phyloP scores from a whole-genome alignment of 2,329 filamentous ascomycete species.

The Rutstroemia sp. region DNA sequence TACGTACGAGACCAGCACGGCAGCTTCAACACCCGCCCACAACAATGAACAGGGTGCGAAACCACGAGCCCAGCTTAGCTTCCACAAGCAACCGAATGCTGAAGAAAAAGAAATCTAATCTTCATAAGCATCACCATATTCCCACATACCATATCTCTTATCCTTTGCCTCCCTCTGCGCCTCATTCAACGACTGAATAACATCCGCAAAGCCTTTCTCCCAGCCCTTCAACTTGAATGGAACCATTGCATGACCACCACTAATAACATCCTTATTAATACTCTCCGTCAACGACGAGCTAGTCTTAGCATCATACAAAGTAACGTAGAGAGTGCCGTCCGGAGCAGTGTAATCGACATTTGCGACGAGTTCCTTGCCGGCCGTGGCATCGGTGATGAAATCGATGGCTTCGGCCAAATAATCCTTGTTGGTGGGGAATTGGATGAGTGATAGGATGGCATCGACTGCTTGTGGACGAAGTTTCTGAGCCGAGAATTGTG shows the following conservation, averaged over 20 bases:
- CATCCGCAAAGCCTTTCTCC: conserved; percentile 70
- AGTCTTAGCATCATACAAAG: conserved; percentile 71
- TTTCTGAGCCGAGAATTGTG: conserved; percentile 72
- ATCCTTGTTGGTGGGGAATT: conserved; percentile 74
- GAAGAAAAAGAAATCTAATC: conserved; percentile 45
- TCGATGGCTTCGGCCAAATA: conserved; percentile 76
- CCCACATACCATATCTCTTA: conserved; percentile 84
- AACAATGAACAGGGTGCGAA: no score
- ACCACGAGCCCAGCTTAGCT: no score
- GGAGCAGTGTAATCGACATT: conserved; percentile 84
- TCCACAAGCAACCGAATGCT: not conserved
- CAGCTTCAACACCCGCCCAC: no score
- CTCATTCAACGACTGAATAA: conserved; percentile 64
- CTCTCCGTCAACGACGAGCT: conserved; percentile 63
- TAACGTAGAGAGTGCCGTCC: conserved; percentile 78
- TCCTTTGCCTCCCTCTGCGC: conserved; percentile 74
- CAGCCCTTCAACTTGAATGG: conserved; percentile 85
- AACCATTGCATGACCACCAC: conserved; percentile 82
- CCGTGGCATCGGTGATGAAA: conserved; percentile 68
- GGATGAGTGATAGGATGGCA: conserved; percentile 78
- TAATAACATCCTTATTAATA: conserved; percentile 81
- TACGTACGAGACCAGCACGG: not conserved
- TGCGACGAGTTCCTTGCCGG: conserved; percentile 72
- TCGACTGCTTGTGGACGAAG: conserved; percentile 84
- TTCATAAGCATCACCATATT: conserved; percentile 95